phyloP scores from a whole-genome alignment of 257 asterid genomes.

The Salvia splendens region DNA sequence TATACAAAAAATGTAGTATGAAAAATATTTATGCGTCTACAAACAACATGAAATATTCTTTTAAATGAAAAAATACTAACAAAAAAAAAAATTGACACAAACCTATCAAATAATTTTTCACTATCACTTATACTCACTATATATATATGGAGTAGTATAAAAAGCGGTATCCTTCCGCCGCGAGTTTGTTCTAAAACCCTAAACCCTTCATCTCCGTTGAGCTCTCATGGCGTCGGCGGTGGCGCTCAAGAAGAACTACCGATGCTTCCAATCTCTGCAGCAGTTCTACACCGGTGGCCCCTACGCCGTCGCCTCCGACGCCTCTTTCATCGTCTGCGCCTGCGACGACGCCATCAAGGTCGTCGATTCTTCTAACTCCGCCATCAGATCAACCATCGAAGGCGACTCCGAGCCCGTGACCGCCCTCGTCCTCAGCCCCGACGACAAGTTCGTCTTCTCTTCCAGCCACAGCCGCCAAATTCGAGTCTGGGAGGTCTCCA shows the following conservation, averaged over 20 bases:
- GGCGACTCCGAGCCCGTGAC: conserved; percentile 89
- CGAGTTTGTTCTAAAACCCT: conserved; percentile 2
- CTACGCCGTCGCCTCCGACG: conserved; percentile 75
- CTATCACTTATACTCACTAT: no score
- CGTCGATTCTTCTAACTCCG: conserved; percentile 68
- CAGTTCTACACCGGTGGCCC: conserved; percentile 96
- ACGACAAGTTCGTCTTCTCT: conserved; percentile 67
- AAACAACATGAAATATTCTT: no score
- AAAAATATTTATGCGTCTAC: no score
- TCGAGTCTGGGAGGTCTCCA: conserved; percentile 83
- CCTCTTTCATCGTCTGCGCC: conserved; percentile 79
- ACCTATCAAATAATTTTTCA: no score
- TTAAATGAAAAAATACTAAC: no score
- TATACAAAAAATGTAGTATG: no score
- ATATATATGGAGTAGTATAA: no score
- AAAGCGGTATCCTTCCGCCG: no score
- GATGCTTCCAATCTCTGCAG: conserved; percentile 62
- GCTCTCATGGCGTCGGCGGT: conserved; percentile 40
- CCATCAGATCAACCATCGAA: conserved; percentile 75
- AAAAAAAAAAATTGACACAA: no score
- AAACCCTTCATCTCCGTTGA: conserved; percentile 34
- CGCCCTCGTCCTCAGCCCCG: conserved; percentile 72
- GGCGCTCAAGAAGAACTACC: conserved; percentile 72
- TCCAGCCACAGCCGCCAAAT: conserved; percentile 91
- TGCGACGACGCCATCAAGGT: conserved; percentile 73